Base-by-base conservation (phyloP, 106 monocot species). In the Allium sativum region DNA sequence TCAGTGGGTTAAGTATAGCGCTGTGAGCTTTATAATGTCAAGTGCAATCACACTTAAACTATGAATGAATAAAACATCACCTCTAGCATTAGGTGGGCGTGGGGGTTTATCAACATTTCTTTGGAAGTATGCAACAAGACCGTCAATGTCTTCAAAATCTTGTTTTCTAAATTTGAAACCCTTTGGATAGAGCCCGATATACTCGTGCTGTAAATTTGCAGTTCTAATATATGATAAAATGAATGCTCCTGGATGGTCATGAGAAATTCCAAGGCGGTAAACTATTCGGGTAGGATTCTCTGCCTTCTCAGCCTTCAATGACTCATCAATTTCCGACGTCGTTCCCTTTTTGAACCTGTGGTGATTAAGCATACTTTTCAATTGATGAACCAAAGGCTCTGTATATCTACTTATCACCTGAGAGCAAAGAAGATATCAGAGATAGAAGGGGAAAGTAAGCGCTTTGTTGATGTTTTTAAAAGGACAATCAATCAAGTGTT, bases 341-440 rank as follows among this genome's bases (percentile, higher is more conserved):
- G 65, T 67, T 10, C 98, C 98, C 21, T 55, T 69, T 53, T 72
- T 79, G 76, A 98, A 98, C 66, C 88, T 98, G 18, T 91, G 87
- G 43, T 98, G 92, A 22, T 65, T 58, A 71, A 88, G 82, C 91
- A 98, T 85, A 63, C 64, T 85, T 61, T 88, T 91, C 78, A 98
- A 70, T 58, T 92, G 68, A 40, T 59, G 42, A 44, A 98, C 88
- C 64, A 98, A 77, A 13, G 98, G 98, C 72, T 88, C 98, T 43
- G 92, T 88, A 72, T 98, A 98, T 60, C 98, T 75, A 66, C 92
- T 84, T 78, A 98, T 92, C 56, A 98, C 82, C 98, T 98, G 80
- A 18, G 8, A 64, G 15, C 44, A 64, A 51, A 16, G 48, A 1
- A 64, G 45, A 52, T 43, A 43, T 14, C 41, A 40, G 43, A 58